These are phyloP conservation scores for Fusarium ramigenum DNA, from an alignment of 2,329 filamentous ascomycete species.

Conservation along the genomic window DNA sequence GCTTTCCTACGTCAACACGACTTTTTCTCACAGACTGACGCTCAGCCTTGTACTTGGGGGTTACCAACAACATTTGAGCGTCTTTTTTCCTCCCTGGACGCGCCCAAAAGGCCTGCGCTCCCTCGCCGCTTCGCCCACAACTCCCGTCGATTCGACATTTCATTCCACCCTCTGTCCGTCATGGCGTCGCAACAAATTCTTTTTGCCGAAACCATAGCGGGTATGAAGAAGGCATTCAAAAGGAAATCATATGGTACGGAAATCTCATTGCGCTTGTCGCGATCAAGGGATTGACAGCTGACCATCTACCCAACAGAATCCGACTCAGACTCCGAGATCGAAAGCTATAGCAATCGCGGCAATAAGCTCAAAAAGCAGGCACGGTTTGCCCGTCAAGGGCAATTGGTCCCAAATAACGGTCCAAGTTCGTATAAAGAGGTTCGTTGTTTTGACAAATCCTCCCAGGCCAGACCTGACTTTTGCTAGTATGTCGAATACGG, in stretches of 20 bases:
- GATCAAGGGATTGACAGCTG: conserved; percentile 19
- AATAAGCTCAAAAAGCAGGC: conserved; percentile 82
- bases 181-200: conserved; percentile 67
- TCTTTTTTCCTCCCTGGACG: neutral
- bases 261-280: conserved; percentile 1
- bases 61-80: neutral
- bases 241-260: conserved; percentile 67
- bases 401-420: conserved; percentile 72
- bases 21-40: neutral
- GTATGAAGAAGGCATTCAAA: conserved; percentile 74
- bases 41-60: neutral
- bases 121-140: conserved; percentile 32
- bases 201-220: conserved; percentile 72
- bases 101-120: conserved; percentile 19
- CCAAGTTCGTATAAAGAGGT: conserved; percentile 78
- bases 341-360: conserved; percentile 76
- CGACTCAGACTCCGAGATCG: conserved; percentile 79
- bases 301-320: conserved; percentile 64
- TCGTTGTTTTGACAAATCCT: conserved; percentile 24
- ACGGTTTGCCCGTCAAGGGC: conserved; percentile 75
- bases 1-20: conserved; percentile 18
- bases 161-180: conserved; percentile 25
- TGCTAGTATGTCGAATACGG: conserved; percentile 75
- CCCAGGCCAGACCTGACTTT: conserved; percentile 38
- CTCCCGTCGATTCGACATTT: conserved; percentile 15